Conservation (phyloP, 192 early-diverging fungal species). For the Lunasporangiospora selenospora region DNA sequence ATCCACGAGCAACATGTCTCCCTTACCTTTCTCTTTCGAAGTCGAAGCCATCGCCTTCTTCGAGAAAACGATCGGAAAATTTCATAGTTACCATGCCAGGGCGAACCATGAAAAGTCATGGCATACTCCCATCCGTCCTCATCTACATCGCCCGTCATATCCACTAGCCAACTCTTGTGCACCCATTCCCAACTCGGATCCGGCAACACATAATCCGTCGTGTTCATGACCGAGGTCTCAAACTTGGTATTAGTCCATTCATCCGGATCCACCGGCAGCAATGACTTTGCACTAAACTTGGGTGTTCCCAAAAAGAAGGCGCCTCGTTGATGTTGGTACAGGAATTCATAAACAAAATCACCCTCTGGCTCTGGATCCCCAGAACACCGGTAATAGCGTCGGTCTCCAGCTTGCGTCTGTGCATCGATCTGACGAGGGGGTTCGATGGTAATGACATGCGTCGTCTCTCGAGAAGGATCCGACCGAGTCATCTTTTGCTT, state of each 20-base stretch:
- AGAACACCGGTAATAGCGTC: slow-evolving; percentile 20
- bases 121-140: slow-evolving; percentile 67
- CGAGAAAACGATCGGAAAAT: slow-evolving; percentile 61
- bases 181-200: slow-evolving; percentile 68
- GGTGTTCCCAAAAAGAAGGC: slow-evolving; percentile 45
- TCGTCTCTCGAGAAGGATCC: neutral
- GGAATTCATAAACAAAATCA: slow-evolving; percentile 40
- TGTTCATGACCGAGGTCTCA: slow-evolving; percentile 52
- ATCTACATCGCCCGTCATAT: slow-evolving; percentile 68
- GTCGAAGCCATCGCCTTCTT: slow-evolving; percentile 57
- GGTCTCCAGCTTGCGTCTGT: slow-evolving; percentile 10
- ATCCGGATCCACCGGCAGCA: slow-evolving; percentile 59
- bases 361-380: slow-evolving; percentile 24
- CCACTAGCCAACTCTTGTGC: slow-evolving; percentile 61
- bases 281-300: slow-evolving; percentile 60
- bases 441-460: slow-evolving; percentile 11
- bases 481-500: neutral
- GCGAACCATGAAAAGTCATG: slow-evolving; percentile 54
- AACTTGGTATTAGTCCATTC: slow-evolving; percentile 55
- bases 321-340: slow-evolving; percentile 41
- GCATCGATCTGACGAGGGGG: slow-evolving; percentile 17
- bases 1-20: too few relatives aligned
- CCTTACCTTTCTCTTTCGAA: slow-evolving; percentile 49
- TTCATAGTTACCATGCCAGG: slow-evolving; percentile 64
- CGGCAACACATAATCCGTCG: slow-evolving; percentile 52